These are phyloP conservation scores for Iberis amara DNA, from an alignment of 441 rosid species.

Conservation along the genomic window DNA sequence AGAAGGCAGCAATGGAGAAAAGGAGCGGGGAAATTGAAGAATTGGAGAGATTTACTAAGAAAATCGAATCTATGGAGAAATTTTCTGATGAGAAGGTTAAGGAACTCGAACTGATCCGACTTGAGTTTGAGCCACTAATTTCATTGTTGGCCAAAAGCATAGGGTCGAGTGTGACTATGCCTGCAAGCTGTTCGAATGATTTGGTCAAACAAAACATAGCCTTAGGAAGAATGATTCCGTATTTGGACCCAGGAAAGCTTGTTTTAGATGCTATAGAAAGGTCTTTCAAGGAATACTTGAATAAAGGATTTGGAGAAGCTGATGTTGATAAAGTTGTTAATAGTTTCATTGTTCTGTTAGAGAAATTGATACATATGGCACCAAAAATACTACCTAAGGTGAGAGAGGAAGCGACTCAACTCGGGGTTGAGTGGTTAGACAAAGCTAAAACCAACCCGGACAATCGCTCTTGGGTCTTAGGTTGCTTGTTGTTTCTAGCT, in stretches of 20 bases:
- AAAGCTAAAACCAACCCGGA: conserved; percentile 9
- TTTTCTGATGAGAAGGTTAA: conserved; percentile 8
- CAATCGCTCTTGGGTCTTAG: conserved; percentile 6
- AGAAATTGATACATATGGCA: conserved; percentile 7
- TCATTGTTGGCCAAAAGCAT: conserved; percentile 23
- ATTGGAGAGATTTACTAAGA: neutral
- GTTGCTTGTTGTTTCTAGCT: conserved; percentile 27
- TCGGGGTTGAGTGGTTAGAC: conserved; percentile 18
- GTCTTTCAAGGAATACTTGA: conserved; percentile 4
- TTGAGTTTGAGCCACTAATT: conserved; percentile 23
- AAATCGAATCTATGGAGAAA: conserved; percentile 15
- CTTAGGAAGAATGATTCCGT: conserved; percentile 5
- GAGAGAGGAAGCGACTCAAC: conserved; percentile 22
- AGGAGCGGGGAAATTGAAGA: conserved; percentile 16
- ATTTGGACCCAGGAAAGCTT: conserved; percentile 24
- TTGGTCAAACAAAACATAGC: conserved; percentile 18
- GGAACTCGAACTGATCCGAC: conserved; percentile 14
- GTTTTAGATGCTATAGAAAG: conserved; percentile 20
- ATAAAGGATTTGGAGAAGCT: conserved; percentile 2
- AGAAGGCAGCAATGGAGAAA: conserved; percentile 7
- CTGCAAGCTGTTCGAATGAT: neutral
- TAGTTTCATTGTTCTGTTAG: conserved; percentile 20
- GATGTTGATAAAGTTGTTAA: conserved; percentile 10
- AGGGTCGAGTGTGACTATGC: conserved; percentile 6
- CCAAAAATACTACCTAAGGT: neutral